Base-by-base conservation (phyloP, 2,329 filamentous ascomycete genomes). In the Balansia obtecta region DNA sequence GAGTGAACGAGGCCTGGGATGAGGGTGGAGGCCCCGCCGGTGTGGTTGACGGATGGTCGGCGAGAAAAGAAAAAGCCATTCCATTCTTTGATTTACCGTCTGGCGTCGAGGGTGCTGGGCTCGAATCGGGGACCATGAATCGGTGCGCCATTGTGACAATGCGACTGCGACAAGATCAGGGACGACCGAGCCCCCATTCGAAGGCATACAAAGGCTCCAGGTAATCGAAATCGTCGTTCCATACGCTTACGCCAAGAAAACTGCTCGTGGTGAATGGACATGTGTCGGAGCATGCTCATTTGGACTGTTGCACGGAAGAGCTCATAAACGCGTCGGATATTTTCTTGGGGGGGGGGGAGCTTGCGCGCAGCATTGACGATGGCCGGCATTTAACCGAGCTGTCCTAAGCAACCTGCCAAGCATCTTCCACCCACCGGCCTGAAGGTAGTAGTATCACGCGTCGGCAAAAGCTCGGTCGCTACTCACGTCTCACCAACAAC, bases 1-100 rank as follows among this genome's bases (percentile, higher is more conserved):
- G 76, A 1, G 76, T 79, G 63, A 79, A 79, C 42, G 75, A 77
- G 4, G 71, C 71, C 9, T 70, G 69, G 8, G 75, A 74, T 30
- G 76, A 75, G 1, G 71, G 72, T 10, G 75, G 74, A 30, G 71
- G 71, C 0, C 71, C 76, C 16, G 71, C 71, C 5, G 77, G 76
- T 2, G 76, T 79, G 2, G 74, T 78, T 38, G 75, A 73, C 7
- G 75, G 73, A 46, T 70, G 65, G 9, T 72, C 67, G 52, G 63
- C 69, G 39, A 70, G 68, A 38, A 63, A 63, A 40, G 70, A 71
- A 41, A 65, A 59, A 38, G 63, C 68, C 18, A 63, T 61, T 32
- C 57, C 56, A 49, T 58, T 60, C 48, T 61, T 61, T 33, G 63
- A 63, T 50, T 59, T 63, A 51, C 68, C 66, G 22, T 74, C 72